Percentiles rank a stretch among this genome's conserved stretches.
These are phyloP conservation scores for Tagetes patula DNA, from an alignment of 129 eudicot genomes.

Conservation along the genomic window DNA sequence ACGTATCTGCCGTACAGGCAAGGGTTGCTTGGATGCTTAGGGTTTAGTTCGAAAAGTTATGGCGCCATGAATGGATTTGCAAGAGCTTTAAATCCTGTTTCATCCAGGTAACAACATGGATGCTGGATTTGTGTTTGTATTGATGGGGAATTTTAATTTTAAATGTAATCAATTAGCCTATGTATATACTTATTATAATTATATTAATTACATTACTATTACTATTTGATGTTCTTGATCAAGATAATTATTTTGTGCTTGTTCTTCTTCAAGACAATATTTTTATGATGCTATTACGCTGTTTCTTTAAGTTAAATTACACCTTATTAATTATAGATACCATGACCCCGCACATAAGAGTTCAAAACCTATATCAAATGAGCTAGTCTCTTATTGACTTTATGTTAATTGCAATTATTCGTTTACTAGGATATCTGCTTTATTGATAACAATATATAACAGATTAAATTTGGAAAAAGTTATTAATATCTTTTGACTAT, in stretches of 20 bases:
- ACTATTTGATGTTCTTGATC: not conserved
- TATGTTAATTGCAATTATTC: too few relatives aligned
- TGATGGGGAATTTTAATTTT: not conserved
- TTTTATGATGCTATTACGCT: not conserved
- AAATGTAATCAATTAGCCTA: not conserved
- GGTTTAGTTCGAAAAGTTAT: conserved; percentile 78
- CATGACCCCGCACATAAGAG: too few relatives aligned
- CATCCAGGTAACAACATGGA: conserved; percentile 50
- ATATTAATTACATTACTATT: not conserved
- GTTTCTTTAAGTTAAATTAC: too few relatives aligned
- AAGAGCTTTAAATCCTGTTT: conserved; percentile 65
- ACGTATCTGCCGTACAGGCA: conserved; percentile 82
- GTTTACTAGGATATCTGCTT: too few relatives aligned
- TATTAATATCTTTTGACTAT: too few relatives aligned
- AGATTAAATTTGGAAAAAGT: too few relatives aligned
- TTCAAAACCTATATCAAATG: too few relatives aligned
- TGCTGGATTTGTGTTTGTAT: not conserved
- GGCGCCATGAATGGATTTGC: conserved; percentile 87
- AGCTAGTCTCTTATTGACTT: too few relatives aligned
- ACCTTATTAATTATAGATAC: too few relatives aligned
- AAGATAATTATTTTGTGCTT: not conserved
- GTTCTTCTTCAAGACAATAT: too few relatives aligned
- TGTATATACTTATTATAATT: not conserved
- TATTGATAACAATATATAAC: too few relatives aligned
- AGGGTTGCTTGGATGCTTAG: conserved; percentile 80